Percentiles rank a stretch among this genome's conserved stretches.
Evolutionary conservation across 805 yeast species (phyloP).

Genomic region (Cyberlindnera lachancei): DNA sequence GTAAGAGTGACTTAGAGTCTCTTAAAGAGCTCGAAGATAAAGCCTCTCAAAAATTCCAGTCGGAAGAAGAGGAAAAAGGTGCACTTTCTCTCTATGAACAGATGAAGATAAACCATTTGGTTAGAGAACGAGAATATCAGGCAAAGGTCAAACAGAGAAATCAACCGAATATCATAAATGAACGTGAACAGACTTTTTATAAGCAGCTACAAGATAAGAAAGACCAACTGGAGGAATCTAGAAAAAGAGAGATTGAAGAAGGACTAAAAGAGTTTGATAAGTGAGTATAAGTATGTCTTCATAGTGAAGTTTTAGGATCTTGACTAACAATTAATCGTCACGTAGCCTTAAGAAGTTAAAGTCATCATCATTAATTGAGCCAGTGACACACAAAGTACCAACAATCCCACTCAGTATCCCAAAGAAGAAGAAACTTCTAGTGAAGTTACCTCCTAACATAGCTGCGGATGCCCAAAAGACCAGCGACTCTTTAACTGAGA

Average conservation of each 20-base stretch:
- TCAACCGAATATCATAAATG: slow-evolving; percentile 14
- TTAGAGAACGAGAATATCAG: slow-evolving; percentile 18
- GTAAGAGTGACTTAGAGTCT: slow-evolving; percentile 18
- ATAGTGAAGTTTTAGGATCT: too few species aligned
- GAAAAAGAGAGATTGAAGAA: slow-evolving; percentile 15
- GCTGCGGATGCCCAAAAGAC: too few species aligned
- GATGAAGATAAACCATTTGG: slow-evolving; percentile 19
- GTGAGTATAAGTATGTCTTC: slow-evolving; percentile 7
- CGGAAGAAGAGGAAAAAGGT: slow-evolving; percentile 18
- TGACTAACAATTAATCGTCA: too few species aligned
- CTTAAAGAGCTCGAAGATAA: slow-evolving; percentile 13
- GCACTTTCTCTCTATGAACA: slow-evolving; percentile 21
- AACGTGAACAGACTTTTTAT: slow-evolving; percentile 16
- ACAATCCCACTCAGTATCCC: neutral
- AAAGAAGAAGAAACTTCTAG: neutral
- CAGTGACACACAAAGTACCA: too few species aligned
- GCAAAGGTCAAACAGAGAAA: slow-evolving; percentile 18
- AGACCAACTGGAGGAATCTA: slow-evolving; percentile 5
- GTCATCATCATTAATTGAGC: too few species aligned
- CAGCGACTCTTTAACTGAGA: too few species aligned
- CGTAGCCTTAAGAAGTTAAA: neutral
- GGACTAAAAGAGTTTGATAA: slow-evolving; percentile 14
- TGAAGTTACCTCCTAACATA: too few species aligned
- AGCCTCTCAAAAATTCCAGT: slow-evolving; percentile 12
- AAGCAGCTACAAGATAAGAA: slow-evolving; percentile 7